Percentiles rank a stretch among this genome's conserved stretches.
Conservation (phyloP, 2,329 filamentous ascomycete species). For the Leptographium procerum region DNA sequence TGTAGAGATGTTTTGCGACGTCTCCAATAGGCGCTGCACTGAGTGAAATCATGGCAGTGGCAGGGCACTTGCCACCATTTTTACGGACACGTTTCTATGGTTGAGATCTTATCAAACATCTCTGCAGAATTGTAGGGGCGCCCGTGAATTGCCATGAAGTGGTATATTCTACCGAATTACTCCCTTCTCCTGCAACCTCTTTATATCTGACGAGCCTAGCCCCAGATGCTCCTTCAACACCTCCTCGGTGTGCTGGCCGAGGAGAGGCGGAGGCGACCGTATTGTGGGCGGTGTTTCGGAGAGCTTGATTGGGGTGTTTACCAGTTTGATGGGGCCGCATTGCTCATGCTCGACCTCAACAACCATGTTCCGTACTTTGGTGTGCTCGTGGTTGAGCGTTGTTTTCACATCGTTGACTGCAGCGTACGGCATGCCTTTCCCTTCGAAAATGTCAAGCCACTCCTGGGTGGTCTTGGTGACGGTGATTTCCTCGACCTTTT, state of each 20-base stretch:
- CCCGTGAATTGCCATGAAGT: too few species aligned
- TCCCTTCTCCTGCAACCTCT: slow-evolving; percentile 50
- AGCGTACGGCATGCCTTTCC: slow-evolving; percentile 83
- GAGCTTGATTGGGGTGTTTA: slow-evolving; percentile 93
- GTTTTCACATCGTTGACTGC: slow-evolving; percentile 87
- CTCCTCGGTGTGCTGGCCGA: slow-evolving; percentile 81
- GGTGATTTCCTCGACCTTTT: slow-evolving; percentile 65
- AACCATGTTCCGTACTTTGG: slow-evolving; percentile 78
- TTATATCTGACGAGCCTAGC: slow-evolving; percentile 46
- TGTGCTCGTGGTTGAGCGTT: slow-evolving; percentile 76
- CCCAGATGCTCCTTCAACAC: slow-evolving; percentile 55
- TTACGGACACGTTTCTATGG: too few species aligned
- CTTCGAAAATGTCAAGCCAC: slow-evolving; percentile 79
- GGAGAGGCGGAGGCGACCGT: slow-evolving; percentile 65
- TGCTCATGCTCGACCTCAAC: slow-evolving; percentile 70
- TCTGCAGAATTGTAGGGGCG: too few species aligned
- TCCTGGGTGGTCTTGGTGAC: slow-evolving; percentile 69
- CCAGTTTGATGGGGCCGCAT: slow-evolving; percentile 78
- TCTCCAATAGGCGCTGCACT: too few species aligned
- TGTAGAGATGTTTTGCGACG: too few species aligned
- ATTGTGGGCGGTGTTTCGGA: slow-evolving; percentile 70
- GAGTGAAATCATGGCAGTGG: too few species aligned
- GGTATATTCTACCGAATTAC: slow-evolving; percentile 41
- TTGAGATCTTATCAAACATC: too few species aligned
- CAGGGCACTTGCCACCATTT: too few species aligned